A percentile compares a stretch with the other conserved stretches of the same genome.
These are phyloP conservation scores for Debaryomyces subglobosus DNA, from an alignment of 1,139 yeast species.

Conservation along the genomic window DNA sequence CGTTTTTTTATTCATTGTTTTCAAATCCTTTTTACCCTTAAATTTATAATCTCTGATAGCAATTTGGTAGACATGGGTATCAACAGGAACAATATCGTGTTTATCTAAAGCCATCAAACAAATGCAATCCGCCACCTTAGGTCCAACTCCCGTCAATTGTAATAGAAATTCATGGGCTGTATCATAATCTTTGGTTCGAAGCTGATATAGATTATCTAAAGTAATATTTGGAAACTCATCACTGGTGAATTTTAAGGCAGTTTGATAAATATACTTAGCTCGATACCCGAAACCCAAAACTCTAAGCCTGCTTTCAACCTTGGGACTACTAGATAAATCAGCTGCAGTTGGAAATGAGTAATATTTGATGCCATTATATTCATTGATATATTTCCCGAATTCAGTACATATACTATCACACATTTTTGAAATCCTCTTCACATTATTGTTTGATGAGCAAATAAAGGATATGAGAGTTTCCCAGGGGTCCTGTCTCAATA, in stretches of 20 bases:
- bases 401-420: constrained; percentile 76
- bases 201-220: constrained; percentile 30
- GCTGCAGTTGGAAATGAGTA: constrained; percentile 77
- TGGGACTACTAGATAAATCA: constrained; percentile 37
- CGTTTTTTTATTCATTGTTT: constrained; percentile 58
- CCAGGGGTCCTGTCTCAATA: constrained; percentile 95
- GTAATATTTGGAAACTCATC: constrained; percentile 42
- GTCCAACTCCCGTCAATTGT: constrained; percentile 88
- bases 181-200: constrained; percentile 52
- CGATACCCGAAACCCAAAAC: constrained; percentile 86
- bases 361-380: constrained; percentile 58
- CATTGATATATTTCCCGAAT: constrained; percentile 67
- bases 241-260: constrained; percentile 56
- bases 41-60: constrained; percentile 80
- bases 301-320: constrained; percentile 50
- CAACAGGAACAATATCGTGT: constrained; percentile 90
- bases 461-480: constrained; percentile 88
- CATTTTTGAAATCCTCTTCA: constrained; percentile 91
- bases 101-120: constrained; percentile 90
- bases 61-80: constrained; percentile 94
- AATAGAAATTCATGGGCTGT: constrained; percentile 67
- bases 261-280: constrained; percentile 81
- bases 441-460: constrained; percentile 95
- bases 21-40: constrained; percentile 47
- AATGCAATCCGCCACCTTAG: constrained; percentile 93